Evolutionary conservation across 805 yeast genomes (phyloP).

Genomic region (Schwanniomyces yamadae): DNA sequence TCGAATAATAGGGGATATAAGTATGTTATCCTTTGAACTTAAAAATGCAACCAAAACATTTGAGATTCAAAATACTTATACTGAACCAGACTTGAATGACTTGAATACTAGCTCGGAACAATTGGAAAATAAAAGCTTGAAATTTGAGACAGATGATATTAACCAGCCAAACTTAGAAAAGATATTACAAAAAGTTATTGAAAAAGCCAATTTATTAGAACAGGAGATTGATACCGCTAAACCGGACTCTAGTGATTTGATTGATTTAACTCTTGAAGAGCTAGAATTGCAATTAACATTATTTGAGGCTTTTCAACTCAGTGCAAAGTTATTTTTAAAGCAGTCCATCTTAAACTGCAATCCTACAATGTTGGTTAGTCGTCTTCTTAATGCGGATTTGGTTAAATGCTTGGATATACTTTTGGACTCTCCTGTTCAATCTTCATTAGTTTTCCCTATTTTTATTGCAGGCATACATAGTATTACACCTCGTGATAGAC

Average conservation of each 20-base stretch:
- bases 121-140: neutral
- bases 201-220: conserved; percentile 44
- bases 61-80: conserved; percentile 7
- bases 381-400: conserved; percentile 53
- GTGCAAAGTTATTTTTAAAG: conserved; percentile 64
- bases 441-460: conserved; percentile 71
- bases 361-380: conserved; percentile 64
- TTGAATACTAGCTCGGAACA: conserved; percentile 12
- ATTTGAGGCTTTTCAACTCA: conserved; percentile 68
- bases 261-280: conserved; percentile 43
- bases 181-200: conserved; percentile 25
- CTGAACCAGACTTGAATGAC: conserved; percentile 4
- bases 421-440: conserved; percentile 65
- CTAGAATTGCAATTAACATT: conserved; percentile 65
- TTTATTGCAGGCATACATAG: conserved; percentile 77
- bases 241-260: conserved; percentile 53
- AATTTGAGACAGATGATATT: conserved; percentile 16
- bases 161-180: conserved; percentile 10
- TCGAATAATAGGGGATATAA: conserved; percentile 65
- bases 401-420: conserved; percentile 58
- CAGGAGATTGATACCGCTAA: conserved; percentile 45
- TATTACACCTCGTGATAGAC: conserved; percentile 50
- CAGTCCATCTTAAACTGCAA: conserved; percentile 62
- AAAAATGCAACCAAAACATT: conserved; percentile 25
- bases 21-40: conserved; percentile 55